Evolutionary conservation across 2,329 filamentous ascomycete species (phyloP).

Genomic region (Colletotrichum simmondsii): DNA sequence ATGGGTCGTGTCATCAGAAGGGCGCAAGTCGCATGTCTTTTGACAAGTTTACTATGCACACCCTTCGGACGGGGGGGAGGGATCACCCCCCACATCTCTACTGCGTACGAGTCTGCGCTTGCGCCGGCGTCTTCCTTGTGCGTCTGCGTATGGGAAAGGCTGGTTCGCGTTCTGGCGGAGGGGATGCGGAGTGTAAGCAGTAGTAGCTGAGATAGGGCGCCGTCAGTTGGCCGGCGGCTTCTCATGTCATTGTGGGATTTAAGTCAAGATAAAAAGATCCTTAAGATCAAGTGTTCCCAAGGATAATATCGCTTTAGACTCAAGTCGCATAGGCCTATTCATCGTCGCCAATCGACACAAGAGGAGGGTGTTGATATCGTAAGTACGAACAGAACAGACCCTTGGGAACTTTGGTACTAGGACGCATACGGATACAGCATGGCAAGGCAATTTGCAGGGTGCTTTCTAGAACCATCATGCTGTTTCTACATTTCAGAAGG

Average conservation of each 20-base stretch:
- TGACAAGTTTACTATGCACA: constrained; percentile 28
- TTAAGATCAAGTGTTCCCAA: neutral
- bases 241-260: neutral
- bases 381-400: neutral
- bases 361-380: neutral
- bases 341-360: neutral
- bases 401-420: neutral
- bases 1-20: constrained; percentile 34
- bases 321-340: neutral
- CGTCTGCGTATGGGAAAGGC: neutral
- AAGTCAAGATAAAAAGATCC: neutral
- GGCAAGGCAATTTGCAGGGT: neutral
- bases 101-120: neutral
- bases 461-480: constrained; percentile 23
- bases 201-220: constrained; percentile 14
- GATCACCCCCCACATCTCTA: constrained; percentile 16
- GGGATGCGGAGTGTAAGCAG: constrained; percentile 17
- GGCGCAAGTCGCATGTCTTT: constrained; percentile 24
- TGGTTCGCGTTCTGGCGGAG: constrained; percentile 10
- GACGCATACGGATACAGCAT: neutral
- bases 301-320: neutral
- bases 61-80: constrained; percentile 25
- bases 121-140: constrained; percentile 10
- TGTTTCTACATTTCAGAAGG: constrained; percentile 1
- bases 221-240: neutral